Base-by-base conservation (phyloP, 768 basidiomycete species). In the Mycena haematopus region DNA sequence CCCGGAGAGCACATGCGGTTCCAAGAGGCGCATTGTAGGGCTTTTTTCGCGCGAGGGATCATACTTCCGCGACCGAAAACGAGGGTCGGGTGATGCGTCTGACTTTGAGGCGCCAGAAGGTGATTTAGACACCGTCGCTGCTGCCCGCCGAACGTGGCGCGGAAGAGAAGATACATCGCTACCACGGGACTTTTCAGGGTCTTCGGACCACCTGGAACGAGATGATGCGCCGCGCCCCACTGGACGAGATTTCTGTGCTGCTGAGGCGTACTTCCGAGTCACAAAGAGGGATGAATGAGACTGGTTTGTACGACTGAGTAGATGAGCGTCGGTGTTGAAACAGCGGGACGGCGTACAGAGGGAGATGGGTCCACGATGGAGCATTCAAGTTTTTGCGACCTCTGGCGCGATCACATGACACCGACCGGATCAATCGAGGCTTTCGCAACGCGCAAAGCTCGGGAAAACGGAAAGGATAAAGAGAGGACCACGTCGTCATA, bases 1-100 rank as follows among this genome's bases (percentile, higher is more conserved):
- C 25, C 69, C 55, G 0, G 88, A 83, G 27, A 93, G 84, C 1
- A 84, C 78, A 71, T 89, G 83, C 14, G 91, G 90, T 47, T 84
- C 80, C 21, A 93, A 81, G 15, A 84, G 77, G 45, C 73, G 75
- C 35, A 78, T 70, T 38, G 73, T 77, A 52, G 69, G 31, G 38
- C 66, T 68, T 45, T 67, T 58, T 38, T 71, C 66, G 19, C 67
- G 63, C 7, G 72, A 66, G 14, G 79, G 73, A 60, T 81, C 73
- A 65, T 76, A 77, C 67, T 83, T 77, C 42, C 74, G 77, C 22
- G 80, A 82, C 58, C 81, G 76, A 64, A 71, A 78, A 21, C 38
- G 62, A 56, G 63, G 40, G 60, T 63, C 52, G 62, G 40, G 72
- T 71, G 73, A 72, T 72, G 72, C 73, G 71, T 74, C 68, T 68